Conservation (phyloP, 2,329 filamentous ascomycete genomes). For the Epichloe sylvatica region DNA sequence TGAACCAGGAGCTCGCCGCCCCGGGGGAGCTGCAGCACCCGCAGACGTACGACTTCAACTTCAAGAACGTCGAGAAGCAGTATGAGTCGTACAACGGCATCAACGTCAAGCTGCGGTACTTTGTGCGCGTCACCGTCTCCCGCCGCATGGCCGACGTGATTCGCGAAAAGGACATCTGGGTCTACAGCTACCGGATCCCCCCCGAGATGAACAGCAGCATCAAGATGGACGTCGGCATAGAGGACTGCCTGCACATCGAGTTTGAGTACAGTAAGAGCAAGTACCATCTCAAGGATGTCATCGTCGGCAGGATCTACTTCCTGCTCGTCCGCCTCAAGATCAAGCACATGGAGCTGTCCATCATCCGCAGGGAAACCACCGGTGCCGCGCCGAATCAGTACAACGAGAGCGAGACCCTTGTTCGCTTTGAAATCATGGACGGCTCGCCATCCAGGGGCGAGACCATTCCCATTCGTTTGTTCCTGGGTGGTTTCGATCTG, state of each 20-base stretch:
- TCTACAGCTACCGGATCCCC: constrained; percentile 95
- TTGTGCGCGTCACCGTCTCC: constrained; percentile 90
- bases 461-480: constrained; percentile 92
- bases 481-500: constrained; percentile 92
- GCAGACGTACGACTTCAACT: constrained; percentile 98
- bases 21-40: constrained; percentile 98
- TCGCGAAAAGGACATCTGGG: constrained; percentile 98
- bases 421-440: constrained; percentile 99
- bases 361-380: constrained; percentile 96
- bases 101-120: constrained; percentile 98
- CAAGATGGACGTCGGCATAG: constrained; percentile 99
- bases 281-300: constrained; percentile 98
- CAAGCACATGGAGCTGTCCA: constrained; percentile 98
- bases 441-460: constrained; percentile 89
- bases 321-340: constrained; percentile 94
- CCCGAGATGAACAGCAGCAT: constrained; percentile 97
- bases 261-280: constrained; percentile 99
- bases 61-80: constrained; percentile 99
- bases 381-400: constrained; percentile 96
- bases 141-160: constrained; percentile 96
- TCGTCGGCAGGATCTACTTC: constrained; percentile 97
- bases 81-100: constrained; percentile 99
- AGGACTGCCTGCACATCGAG: constrained; percentile 97
- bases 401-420: constrained; percentile 96
- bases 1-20: constrained; percentile 91